phyloP scores from a whole-genome alignment of 805 yeast genomes.

The Peterozyma toletana region DNA sequence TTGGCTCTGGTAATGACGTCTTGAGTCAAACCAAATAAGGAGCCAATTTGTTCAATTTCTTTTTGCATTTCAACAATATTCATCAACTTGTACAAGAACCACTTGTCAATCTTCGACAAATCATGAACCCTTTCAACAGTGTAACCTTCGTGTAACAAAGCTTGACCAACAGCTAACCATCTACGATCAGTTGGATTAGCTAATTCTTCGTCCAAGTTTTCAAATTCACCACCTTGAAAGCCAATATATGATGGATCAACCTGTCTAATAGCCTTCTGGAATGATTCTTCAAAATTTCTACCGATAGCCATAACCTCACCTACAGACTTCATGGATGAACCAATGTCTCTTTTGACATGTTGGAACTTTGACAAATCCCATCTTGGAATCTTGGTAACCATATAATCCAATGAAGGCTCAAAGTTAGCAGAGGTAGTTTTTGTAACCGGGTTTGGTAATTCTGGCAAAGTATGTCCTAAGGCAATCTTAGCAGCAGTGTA shows the following conservation, averaged over 20 bases:
- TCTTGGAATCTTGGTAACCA: conserved; percentile 96
- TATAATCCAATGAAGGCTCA: conserved; percentile 95
- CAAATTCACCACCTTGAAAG: conserved; percentile 80
- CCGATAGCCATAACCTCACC: conserved; percentile 99
- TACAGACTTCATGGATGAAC: conserved; percentile 96
- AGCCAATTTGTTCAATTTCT: conserved; percentile 48
- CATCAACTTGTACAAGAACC: conserved; percentile 88
- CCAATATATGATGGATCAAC: conserved; percentile 88
- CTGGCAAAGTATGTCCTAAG: conserved; percentile 84
- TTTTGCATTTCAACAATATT: conserved; percentile 68
- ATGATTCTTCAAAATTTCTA: conserved; percentile 94
- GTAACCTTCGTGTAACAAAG: conserved; percentile 82
- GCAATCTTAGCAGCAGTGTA: conserved; percentile 97
- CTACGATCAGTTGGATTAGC: conserved; percentile 98
- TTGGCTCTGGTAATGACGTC: conserved; percentile 74
- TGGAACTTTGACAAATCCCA: conserved; percentile 97
- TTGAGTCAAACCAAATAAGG: conserved; percentile 56
- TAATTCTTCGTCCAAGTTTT: conserved; percentile 78
- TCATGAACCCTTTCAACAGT: conserved; percentile 89
- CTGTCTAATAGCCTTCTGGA: conserved; percentile 94
- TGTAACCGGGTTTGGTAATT: conserved; percentile 89
- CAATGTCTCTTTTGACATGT: conserved; percentile 89
- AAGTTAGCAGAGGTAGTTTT: conserved; percentile 92
- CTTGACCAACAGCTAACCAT: conserved; percentile 93
- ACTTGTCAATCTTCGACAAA: conserved; percentile 86